A percentile compares a stretch with the other conserved stretches of the same genome.
These are phyloP conservation scores for Flaveria bidentis DNA, from an alignment of 129 eudicot species.

Conservation along the genomic window DNA sequence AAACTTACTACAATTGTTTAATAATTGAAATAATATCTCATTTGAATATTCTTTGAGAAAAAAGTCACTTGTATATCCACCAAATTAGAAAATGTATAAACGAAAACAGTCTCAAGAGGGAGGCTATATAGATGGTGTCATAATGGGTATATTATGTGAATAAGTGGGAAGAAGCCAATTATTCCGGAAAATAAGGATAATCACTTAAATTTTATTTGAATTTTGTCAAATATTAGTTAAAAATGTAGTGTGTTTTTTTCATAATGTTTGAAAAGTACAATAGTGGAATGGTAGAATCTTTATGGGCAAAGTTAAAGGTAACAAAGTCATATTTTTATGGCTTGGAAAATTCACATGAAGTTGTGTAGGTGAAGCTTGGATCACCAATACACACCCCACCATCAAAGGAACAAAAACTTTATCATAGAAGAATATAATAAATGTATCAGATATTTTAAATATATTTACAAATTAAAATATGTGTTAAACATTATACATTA, in stretches of 20 bases:
- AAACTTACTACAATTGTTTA: no score
- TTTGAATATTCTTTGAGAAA: no score
- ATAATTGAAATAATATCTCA: no score
- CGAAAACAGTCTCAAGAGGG: not conserved
- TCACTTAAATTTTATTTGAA: not conserved
- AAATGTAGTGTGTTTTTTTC: not conserved
- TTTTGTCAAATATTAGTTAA: not conserved
- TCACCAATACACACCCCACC: constrained; percentile 21
- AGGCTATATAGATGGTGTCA: not conserved
- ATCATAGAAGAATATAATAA: not conserved
- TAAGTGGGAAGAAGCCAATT: not conserved
- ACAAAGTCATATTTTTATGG: constrained; percentile 24
- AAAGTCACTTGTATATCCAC: not conserved
- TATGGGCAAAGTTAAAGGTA: constrained; percentile 15
- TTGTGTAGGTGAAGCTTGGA: constrained; percentile 35
- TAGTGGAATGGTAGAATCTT: constrained; percentile 9
- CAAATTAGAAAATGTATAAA: not conserved
- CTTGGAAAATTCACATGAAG: constrained; percentile 23
- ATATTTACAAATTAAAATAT: not conserved
- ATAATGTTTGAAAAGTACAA: constrained; percentile 6
- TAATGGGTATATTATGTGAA: not conserved
- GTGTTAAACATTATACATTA: not conserved
- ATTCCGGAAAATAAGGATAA: not conserved
- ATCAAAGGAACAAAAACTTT: constrained; percentile 13
- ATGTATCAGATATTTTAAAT: not conserved